A percentile compares a stretch with the other conserved stretches of the same genome.
phyloP scores from a whole-genome alignment of 2,329 filamentous ascomycete species.

The Sordariomycetes sp. region DNA sequence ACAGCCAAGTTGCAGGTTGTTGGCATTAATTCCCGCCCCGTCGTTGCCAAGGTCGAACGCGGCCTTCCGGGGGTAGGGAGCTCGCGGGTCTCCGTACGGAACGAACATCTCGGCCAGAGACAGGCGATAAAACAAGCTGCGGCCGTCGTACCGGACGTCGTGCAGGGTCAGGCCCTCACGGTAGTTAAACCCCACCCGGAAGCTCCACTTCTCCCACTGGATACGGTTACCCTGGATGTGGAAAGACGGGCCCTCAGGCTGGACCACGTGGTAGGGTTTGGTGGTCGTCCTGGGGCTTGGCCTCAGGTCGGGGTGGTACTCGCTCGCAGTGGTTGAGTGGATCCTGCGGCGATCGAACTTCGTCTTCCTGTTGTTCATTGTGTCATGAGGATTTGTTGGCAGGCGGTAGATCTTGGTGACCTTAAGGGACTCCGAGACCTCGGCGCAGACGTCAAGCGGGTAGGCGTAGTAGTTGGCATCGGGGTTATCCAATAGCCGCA shows the following conservation, averaged over 20 bases:
- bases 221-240: slow-evolving; percentile 33
- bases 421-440: slow-evolving; percentile 35
- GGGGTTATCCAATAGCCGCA: slow-evolving; percentile 22
- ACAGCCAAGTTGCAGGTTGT: slow-evolving; percentile 56
- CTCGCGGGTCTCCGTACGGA: slow-evolving; percentile 54
- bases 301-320: slow-evolving; percentile 20
- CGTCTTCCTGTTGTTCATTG: slow-evolving; percentile 20
- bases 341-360: slow-evolving; percentile 30
- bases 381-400: slow-evolving; percentile 25
- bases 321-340: slow-evolving; percentile 28
- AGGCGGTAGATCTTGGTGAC: slow-evolving; percentile 39
- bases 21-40: slow-evolving; percentile 52
- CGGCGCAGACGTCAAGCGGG: slow-evolving; percentile 40
- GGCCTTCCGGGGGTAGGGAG: slow-evolving; percentile 54
- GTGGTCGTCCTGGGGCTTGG: slow-evolving; percentile 15
- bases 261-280: slow-evolving; percentile 24
- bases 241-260: slow-evolving; percentile 25
- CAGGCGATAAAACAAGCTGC: slow-evolving; percentile 57
- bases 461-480: slow-evolving; percentile 49
- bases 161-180: slow-evolving; percentile 61
- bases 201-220: slow-evolving; percentile 55
- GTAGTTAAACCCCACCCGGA: slow-evolving; percentile 59
- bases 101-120: slow-evolving; percentile 62
- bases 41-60: slow-evolving; percentile 63
- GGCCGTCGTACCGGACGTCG: slow-evolving; percentile 55